Base-by-base conservation (phyloP, 2,329 filamentous ascomycete genomes). In the Fusarium torulosum region DNA sequence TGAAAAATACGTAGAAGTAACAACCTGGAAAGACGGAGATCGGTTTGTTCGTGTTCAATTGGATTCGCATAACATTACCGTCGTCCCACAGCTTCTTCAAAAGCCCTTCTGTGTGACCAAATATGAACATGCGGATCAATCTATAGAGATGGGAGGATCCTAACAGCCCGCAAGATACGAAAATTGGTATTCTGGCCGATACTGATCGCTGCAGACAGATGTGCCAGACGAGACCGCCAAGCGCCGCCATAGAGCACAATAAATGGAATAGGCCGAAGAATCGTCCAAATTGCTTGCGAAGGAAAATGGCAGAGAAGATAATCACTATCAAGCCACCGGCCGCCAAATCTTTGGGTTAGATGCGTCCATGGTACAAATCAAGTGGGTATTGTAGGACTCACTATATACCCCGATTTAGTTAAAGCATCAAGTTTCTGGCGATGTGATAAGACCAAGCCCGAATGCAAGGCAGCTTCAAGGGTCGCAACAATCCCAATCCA, bases 1-100 rank as follows among this genome's bases (percentile, higher is more conserved):
- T 41, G 19, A 51, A 51, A 25, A 51, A 51, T n/a, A 51, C 27
- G 14, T 51, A 51, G 21, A 51, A 51, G 25, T 51, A 51, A 19
- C 37, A 51, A 13, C 49, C 37, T 17, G 37, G 37, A 31, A 51
- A 51, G n/a, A 42, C 37, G 13, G 49, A 11, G 6, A 51, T 25
- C 10, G 49, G 37, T 23, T 51, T 51, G 10, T 51, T 6, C 10
- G 49, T 51, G 10, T 9, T 14, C 4, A 51, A 14, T 11, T 51
- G n/a, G 9, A 51, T 19, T 17, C 25, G 37, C n/a, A 51, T 31
- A n/a, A 51, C 27, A 35, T 47, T 47, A 14, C 29, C 29, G 21
- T 42, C 25, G 29, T 51, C 37, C 37, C 19, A 47, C 11, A 33
- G 44, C 20, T 42, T 41, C 19, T 42, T 41, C 14, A 51, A 20